Percentiles rank a stretch among this genome's conserved stretches.
phyloP scores from a whole-genome alignment of 768 basidiomycete species.

The Suillus americanus region DNA sequence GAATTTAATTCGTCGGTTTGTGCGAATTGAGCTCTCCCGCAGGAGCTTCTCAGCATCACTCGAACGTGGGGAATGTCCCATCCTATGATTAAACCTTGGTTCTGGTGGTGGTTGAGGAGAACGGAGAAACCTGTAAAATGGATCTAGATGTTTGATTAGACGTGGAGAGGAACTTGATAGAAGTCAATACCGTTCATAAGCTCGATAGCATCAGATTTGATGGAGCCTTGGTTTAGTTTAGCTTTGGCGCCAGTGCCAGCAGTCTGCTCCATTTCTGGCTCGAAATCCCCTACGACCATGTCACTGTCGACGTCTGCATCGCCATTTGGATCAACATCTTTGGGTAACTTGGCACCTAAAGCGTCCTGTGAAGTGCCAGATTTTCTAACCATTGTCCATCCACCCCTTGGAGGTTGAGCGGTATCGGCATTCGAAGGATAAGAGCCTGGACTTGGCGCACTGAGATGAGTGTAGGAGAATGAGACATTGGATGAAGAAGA shows the following conservation, averaged over 20 bases:
- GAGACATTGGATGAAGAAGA: conserved; percentile 69
- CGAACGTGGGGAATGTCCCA: conserved; percentile 18
- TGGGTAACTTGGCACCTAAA: conserved; percentile 23
- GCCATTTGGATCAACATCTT: conserved; percentile 26
- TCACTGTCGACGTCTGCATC: conserved; percentile 75
- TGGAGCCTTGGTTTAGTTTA: conserved; percentile 44
- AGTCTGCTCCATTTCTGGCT: conserved; percentile 47
- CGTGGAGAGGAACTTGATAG: conserved; percentile 17
- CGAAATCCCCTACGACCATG: conserved; percentile 76
- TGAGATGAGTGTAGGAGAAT: conserved; percentile 80
- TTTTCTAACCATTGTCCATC: conserved; percentile 77
- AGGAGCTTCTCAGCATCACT: conserved; percentile 55
- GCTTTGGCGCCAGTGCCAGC: conserved; percentile 35
- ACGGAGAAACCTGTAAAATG: conserved; percentile 52
- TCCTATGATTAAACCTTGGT: conserved; percentile 10
- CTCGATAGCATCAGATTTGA: conserved; percentile 70
- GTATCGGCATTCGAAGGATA: conserved; percentile 60
- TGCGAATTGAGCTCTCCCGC: conserved; percentile 75
- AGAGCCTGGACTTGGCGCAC: conserved; percentile 71
- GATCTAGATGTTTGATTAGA: conserved; percentile 48
- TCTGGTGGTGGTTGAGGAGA: conserved; percentile 25
- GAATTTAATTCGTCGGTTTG: conserved; percentile 79
- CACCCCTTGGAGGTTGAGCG: conserved; percentile 46
- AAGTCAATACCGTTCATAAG: conserved; percentile 67
- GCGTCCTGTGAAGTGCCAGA: conserved; percentile 29